Conservation (phyloP, 2,329 filamentous ascomycete genomes). For the Trichothecium roseum region DNA sequence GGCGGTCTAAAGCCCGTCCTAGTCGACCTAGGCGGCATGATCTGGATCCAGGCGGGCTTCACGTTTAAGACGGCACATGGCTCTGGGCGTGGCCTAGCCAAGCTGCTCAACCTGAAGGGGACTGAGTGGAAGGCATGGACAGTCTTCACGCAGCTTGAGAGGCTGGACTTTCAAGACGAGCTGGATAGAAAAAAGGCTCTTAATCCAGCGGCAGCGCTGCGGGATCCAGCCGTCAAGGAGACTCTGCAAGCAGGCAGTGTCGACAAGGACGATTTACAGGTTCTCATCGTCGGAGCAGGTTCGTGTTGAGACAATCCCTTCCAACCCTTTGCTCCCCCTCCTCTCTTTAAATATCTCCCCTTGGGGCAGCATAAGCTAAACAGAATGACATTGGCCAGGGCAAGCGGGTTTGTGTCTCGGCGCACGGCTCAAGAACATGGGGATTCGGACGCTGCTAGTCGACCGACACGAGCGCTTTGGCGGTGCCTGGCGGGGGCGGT, state of each 20-base stretch:
- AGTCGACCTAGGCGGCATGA: background rate
- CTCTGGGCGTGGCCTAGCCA: background rate
- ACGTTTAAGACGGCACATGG: background rate
- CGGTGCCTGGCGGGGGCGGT: constrained; percentile 40
- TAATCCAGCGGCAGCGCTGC: background rate
- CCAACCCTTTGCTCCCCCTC: too few species aligned
- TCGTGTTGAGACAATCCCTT: background rate
- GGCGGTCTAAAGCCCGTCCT: background rate
- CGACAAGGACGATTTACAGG: background rate
- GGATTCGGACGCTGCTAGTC: constrained; percentile 24
- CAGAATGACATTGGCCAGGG: too few species aligned
- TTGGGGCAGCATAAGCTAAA: too few species aligned
- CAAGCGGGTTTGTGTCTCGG: constrained; percentile 30
- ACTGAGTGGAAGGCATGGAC: constrained; percentile 1
- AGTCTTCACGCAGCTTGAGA: constrained; percentile 1
- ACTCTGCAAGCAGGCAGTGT: background rate
- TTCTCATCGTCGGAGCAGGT: background rate
- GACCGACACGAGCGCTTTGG: constrained; percentile 33
- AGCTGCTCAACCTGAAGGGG: background rate
- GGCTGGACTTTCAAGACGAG: constrained; percentile 1
- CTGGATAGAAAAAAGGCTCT: background rate
- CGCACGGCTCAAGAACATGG: constrained; percentile 16
- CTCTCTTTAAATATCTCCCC: too few species aligned
- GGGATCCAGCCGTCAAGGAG: background rate
- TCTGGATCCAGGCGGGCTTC: constrained; percentile 1